phyloP scores from a whole-genome alignment of 805 yeast genomes.

The Kurtzmaniella fragi region DNA sequence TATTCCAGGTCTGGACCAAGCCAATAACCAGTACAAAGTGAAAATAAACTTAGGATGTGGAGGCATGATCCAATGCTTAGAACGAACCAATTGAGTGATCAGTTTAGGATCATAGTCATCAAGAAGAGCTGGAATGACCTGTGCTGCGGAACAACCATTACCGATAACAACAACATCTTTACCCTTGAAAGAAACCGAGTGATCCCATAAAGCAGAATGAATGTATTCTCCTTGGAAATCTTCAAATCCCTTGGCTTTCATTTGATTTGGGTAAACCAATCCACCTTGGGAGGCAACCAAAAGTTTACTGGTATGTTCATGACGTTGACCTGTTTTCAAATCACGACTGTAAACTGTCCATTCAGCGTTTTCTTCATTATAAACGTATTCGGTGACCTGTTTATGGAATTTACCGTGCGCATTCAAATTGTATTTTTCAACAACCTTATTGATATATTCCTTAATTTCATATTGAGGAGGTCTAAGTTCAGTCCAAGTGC shows the following conservation, averaged over 20 bases:
- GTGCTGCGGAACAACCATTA: conserved; percentile 40
- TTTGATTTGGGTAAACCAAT: conserved; percentile 30
- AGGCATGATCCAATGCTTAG: conserved; percentile 36
- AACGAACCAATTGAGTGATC: conserved; percentile 28
- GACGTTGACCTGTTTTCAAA: conserved; percentile 23
- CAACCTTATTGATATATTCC: conserved; percentile 33
- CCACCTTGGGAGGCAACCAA: conserved; percentile 29
- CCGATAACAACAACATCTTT: conserved; percentile 37
- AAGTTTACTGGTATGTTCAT: conserved; percentile 24
- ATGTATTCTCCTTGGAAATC: conserved; percentile 31
- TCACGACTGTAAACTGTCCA: conserved; percentile 27
- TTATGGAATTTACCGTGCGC: conserved; percentile 19
- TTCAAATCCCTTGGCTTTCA: conserved; percentile 26
- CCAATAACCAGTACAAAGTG: conserved; percentile 16
- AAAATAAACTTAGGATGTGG: conserved; percentile 24
- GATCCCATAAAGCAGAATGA: conserved; percentile 39
- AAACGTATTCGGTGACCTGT: conserved; percentile 14
- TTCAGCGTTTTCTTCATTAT: conserved; percentile 16
- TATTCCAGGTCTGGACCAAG: conserved; percentile 24
- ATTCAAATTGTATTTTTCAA: conserved; percentile 20
- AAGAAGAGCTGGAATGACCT: conserved; percentile 33
- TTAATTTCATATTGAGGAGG: conserved; percentile 41
- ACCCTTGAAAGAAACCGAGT: conserved; percentile 24
- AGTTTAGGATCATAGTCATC: conserved; percentile 19
- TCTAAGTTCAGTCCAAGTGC: conserved; percentile 31